Evolutionary conservation across 225 moss, liverwort and hornwort species (phyloP).

Genomic region (Anthoceros angustus): DNA sequence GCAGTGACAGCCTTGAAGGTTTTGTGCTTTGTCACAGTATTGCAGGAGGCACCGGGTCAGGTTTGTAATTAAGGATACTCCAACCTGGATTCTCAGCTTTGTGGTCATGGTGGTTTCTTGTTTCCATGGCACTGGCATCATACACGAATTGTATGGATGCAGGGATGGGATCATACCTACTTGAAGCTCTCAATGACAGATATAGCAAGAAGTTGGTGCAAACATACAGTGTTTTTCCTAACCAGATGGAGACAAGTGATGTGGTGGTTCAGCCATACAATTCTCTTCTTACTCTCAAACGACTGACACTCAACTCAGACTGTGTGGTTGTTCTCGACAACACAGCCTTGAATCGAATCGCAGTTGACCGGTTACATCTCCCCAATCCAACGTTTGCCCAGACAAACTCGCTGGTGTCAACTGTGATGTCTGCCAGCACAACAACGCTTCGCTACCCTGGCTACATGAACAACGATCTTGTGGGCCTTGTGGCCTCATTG

Average conservation of each 20-base stretch:
- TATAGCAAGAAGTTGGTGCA: slow-evolving; percentile 99
- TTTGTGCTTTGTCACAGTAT: slow-evolving; percentile 99
- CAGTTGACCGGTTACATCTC: slow-evolving; percentile 92
- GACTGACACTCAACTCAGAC: slow-evolving; percentile 91
- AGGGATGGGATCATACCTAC: slow-evolving; percentile 98
- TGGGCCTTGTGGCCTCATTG: slow-evolving; percentile 92
- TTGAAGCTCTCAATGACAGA: slow-evolving; percentile 94
- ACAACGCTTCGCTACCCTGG: slow-evolving; percentile 99
- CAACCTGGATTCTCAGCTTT: neutral
- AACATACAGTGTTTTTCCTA: slow-evolving; percentile 96
- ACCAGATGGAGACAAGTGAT: slow-evolving; percentile 99
- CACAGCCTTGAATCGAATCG: slow-evolving; percentile 94
- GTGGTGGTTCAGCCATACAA: slow-evolving; percentile 98
- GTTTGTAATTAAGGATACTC: slow-evolving; percentile 19
- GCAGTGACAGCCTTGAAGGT: slow-evolving; percentile 94
- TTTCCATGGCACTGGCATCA: slow-evolving; percentile 8
- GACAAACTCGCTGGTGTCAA: slow-evolving; percentile 97
- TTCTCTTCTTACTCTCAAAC: slow-evolving; percentile 85
- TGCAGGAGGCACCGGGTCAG: slow-evolving; percentile 98
- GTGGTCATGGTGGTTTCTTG: neutral
- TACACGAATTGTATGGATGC: slow-evolving; percentile 10
- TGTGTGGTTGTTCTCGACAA: slow-evolving; percentile 98
- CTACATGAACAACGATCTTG: slow-evolving; percentile 98
- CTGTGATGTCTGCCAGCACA: slow-evolving; percentile 98
- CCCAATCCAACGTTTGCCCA: slow-evolving; percentile 98